Percentiles rank a stretch among this genome's conserved stretches.
Evolutionary conservation across 768 basidiomycete genomes (phyloP).

Genomic region (Pleurotus djamor): DNA sequence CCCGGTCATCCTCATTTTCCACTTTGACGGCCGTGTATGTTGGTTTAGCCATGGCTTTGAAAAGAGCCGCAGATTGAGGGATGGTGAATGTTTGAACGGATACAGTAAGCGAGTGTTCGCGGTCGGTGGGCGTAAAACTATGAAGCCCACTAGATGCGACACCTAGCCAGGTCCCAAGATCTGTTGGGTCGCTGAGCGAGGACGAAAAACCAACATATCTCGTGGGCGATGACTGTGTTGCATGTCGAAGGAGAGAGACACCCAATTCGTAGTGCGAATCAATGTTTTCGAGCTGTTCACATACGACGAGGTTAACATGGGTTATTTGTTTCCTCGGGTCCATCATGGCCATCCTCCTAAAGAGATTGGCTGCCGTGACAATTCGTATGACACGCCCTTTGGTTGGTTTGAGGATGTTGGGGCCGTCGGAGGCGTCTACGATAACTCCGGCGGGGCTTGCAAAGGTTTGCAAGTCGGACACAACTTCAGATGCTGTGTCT

Average conservation of each 20-base stretch:
- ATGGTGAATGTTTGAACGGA: constrained; percentile 80
- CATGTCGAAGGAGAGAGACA: constrained; percentile 68
- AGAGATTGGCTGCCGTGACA: constrained; percentile 50
- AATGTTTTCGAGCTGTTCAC: constrained; percentile 85
- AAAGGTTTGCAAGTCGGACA: constrained; percentile 47
- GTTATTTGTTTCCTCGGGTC: constrained; percentile 23
- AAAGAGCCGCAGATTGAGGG: constrained; percentile 80
- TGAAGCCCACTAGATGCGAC: constrained; percentile 63
- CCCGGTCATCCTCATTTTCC: constrained; percentile 40
- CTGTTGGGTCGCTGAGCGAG: constrained; percentile 78
- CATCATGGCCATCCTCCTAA: constrained; percentile 36
- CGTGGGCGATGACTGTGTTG: constrained; percentile 57
- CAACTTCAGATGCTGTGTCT: constrained; percentile 52
- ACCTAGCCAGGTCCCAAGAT: constrained; percentile 82
- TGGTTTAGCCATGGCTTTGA: constrained; percentile 92
- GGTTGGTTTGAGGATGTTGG: constrained; percentile 31
- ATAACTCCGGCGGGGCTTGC: constrained; percentile 37
- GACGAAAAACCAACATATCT: constrained; percentile 77
- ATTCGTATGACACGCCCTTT: constrained; percentile 50
- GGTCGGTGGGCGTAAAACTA: constrained; percentile 79
- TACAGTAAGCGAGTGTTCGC: constrained; percentile 74
- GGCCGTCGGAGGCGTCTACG: constrained; percentile 31
- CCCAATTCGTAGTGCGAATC: constrained; percentile 80
- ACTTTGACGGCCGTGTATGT: constrained; percentile 71
- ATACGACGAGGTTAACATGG: constrained; percentile 66